phyloP scores from a whole-genome alignment of 164 flowering plant genomes.

The Macadamia integrifolia region DNA sequence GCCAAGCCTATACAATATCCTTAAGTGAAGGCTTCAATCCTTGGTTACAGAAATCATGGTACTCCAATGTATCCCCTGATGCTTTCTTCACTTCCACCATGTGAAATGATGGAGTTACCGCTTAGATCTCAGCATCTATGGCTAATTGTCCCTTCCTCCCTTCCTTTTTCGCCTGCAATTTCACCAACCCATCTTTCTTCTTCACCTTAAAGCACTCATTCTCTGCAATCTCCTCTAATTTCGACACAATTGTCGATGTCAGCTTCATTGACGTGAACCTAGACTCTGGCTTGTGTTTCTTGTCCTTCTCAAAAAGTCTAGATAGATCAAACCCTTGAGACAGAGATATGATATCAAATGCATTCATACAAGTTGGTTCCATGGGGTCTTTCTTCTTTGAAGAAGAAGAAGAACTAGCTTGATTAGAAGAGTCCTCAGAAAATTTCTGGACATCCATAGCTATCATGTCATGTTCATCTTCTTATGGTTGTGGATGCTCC shows the following conservation, averaged over 20 bases:
- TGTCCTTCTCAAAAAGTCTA: conserved; percentile 30
- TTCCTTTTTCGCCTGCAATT: conserved; percentile 30
- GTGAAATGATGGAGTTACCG: conserved; percentile 27
- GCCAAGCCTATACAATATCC: conserved; percentile 40
- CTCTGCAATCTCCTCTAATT: conserved; percentile 39
- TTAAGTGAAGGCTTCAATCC: conserved; percentile 4
- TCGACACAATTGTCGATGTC: conserved; percentile 37
- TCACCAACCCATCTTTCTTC: conserved; percentile 8
- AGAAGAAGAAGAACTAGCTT: conserved; percentile 3
- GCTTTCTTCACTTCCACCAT: conserved; percentile 17
- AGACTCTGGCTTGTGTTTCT: conserved; percentile 13
- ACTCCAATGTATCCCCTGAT: conserved; percentile 30
- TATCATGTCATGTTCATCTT: background rate
- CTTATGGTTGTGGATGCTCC: no score
- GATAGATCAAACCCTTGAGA: conserved; percentile 43
- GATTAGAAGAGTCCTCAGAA: background rate
- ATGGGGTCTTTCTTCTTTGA: conserved; percentile 5
- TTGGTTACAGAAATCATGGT: conserved; percentile 18
- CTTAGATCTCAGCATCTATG: conserved; percentile 24
- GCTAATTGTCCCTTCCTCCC: conserved; percentile 45
- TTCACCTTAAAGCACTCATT: conserved; percentile 27
- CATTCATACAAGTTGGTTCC: conserved; percentile 34
- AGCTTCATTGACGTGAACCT: conserved; percentile 30
- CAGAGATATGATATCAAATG: conserved; percentile 45
- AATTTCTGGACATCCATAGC: conserved; percentile 8